Evolutionary conservation across 805 yeast genomes (phyloP).

Genomic region (Metschnikowia cubensis): DNA sequence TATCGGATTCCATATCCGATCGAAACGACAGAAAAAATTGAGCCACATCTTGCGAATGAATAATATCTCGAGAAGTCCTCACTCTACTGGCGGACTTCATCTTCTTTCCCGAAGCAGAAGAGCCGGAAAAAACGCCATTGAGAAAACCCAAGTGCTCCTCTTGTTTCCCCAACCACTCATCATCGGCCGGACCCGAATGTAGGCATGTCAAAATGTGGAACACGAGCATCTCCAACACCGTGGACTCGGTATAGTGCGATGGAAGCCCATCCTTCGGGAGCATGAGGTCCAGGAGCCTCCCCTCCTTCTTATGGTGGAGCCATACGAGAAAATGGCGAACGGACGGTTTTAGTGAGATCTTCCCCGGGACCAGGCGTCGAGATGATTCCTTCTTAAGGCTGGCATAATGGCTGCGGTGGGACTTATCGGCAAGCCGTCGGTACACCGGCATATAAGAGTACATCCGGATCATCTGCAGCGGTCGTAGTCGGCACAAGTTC

Average conservation of each 20-base stretch:
- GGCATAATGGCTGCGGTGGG: constrained; percentile 17
- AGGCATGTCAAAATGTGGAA: constrained; percentile 16
- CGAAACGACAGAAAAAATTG: too few species aligned
- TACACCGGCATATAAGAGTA: constrained; percentile 1
- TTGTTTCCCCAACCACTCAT: constrained; percentile 11
- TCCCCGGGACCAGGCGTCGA: background rate
- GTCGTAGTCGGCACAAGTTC: background rate
- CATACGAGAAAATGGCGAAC: constrained; percentile 16
- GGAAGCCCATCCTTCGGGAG: constrained; percentile 7
- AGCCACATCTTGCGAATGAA: background rate
- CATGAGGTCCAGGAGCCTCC: constrained; percentile 1
- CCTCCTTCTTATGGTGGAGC: constrained; percentile 13
- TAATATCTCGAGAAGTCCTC: background rate
- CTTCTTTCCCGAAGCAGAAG: background rate
- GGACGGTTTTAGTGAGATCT: too few species aligned
- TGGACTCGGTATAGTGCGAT: constrained; percentile 2
- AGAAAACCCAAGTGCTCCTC: constrained; percentile 5
- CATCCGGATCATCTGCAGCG: background rate
- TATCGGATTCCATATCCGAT: too few species aligned
- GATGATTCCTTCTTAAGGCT: constrained; percentile 14
- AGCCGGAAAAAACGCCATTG: background rate
- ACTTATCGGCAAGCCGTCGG: constrained; percentile 18
- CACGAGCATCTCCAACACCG: constrained; percentile 12
- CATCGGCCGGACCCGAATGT: constrained; percentile 6
- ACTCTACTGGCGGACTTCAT: background rate